A percentile compares a stretch with the other conserved stretches of the same genome.
Conservation (phyloP, 768 basidiomycete species). For the Austroboletus eburneus region DNA sequence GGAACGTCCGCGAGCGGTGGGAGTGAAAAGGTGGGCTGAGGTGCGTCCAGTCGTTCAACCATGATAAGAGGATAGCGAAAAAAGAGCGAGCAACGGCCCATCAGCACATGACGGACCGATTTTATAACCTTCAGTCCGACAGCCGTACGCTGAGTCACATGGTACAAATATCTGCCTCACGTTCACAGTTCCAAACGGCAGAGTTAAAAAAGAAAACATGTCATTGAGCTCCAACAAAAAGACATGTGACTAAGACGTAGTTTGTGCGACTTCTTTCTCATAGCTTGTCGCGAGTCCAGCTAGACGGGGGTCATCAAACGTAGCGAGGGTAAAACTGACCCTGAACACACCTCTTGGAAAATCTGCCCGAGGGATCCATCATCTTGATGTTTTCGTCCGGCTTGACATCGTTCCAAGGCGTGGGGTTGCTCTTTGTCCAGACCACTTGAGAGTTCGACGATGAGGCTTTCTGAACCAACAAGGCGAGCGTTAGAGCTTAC, state of each 20-base stretch:
- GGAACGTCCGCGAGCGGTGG: slow-evolving; percentile 38
- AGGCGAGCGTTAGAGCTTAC: slow-evolving; percentile 32
- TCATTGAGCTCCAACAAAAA: slow-evolving; percentile 22
- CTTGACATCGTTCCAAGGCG: slow-evolving; percentile 84
- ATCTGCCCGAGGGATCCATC: slow-evolving; percentile 64
- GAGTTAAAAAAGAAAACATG: slow-evolving; percentile 5
- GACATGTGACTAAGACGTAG: neutral
- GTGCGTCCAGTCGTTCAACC: slow-evolving; percentile 40
- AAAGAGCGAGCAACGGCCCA: neutral
- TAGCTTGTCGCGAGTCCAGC: slow-evolving; percentile 75
- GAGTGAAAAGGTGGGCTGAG: slow-evolving; percentile 37
- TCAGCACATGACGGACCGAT: neutral
- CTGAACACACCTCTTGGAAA: slow-evolving; percentile 63
- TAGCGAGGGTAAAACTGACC: neutral
- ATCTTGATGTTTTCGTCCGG: slow-evolving; percentile 73
- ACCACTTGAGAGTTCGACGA: slow-evolving; percentile 36
- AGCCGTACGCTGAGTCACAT: slow-evolving; percentile 2
- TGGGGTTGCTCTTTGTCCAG: slow-evolving; percentile 72
- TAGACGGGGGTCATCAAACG: slow-evolving; percentile 26
- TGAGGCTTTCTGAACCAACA: neutral
- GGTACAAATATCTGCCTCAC: neutral
- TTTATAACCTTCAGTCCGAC: neutral
- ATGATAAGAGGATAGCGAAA: slow-evolving; percentile 20
- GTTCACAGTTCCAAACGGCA: slow-evolving; percentile 2
- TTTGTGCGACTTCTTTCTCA: slow-evolving; percentile 33